These are phyloP conservation scores for Fusarium sp. DNA, from an alignment of 2,329 filamentous ascomycete genomes.

Conservation along the genomic window DNA sequence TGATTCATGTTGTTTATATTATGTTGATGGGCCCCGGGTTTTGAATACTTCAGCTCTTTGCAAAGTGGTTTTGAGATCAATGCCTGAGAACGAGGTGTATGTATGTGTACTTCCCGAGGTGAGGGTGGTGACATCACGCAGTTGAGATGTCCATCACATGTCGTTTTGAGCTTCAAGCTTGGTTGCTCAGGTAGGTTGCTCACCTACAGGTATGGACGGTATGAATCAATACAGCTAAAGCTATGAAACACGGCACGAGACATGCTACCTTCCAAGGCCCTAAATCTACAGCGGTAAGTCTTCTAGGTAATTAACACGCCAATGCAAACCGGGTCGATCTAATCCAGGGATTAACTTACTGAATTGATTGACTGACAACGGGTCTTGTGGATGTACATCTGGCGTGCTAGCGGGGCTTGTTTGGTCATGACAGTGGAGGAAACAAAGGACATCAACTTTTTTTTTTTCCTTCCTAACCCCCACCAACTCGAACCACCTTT, in stretches of 20 bases:
- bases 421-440: conserved; percentile 23
- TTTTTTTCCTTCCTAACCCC: conserved; percentile 3
- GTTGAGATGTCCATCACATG: conserved; percentile 1
- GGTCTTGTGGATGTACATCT: not conserved
- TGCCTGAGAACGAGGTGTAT: not conserved
- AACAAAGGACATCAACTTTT: conserved; percentile 9
- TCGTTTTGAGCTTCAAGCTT: not conserved
- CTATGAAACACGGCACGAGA: not conserved
- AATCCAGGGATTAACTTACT: not conserved
- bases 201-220: not conserved
- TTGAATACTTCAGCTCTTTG: not conserved
- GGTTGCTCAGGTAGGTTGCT: not conserved
- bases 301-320: not conserved
- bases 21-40: not conserved
- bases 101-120: not conserved
- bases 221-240: not conserved
- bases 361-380: not conserved
- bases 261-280: not conserved
- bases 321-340: not conserved
- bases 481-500: conserved; percentile 27
- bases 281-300: not conserved
- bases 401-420: not conserved
- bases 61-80: not conserved
- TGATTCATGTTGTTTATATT: not conserved
- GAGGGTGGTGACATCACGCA: conserved; percentile 29